Percentiles rank a stretch among this genome's conserved stretches.
These are phyloP conservation scores for Podaxis sp. DNA, from an alignment of 768 basidiomycete genomes.

Conservation along the genomic window DNA sequence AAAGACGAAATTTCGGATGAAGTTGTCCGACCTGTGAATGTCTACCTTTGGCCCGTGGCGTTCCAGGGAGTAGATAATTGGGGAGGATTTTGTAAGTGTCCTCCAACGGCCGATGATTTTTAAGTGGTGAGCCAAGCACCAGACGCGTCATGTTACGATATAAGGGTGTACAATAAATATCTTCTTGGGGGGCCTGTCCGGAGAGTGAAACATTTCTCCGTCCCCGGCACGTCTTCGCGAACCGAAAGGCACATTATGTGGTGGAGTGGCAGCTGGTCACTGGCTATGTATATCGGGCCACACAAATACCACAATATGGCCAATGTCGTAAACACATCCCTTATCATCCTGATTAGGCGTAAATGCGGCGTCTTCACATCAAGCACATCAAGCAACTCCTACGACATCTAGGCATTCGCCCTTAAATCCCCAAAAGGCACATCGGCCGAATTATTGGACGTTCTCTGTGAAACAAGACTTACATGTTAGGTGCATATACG, in stretches of 20 bases:
- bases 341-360: background rate
- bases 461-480: background rate
- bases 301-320: background rate
- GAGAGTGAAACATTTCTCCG: background rate
- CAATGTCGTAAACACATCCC: background rate
- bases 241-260: background rate
- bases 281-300: background rate
- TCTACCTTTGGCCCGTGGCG: background rate
- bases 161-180: background rate
- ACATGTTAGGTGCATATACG: background rate
- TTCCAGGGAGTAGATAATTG: background rate
- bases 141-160: background rate
- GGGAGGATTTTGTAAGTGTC: background rate
- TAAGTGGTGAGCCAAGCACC: background rate
- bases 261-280: background rate
- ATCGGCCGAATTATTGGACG: slow-evolving; percentile 1
- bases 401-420: background rate
- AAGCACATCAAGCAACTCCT: slow-evolving; percentile 4
- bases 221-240: background rate
- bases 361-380: background rate
- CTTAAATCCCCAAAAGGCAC: slow-evolving; percentile 6
- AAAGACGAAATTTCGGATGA: background rate
- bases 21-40: background rate
- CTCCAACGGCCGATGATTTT: slow-evolving; percentile 3
- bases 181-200: background rate